Percentiles rank a stretch among this genome's conserved stretches.
These are phyloP conservation scores for Tylopilus balloui DNA, from an alignment of 768 basidiomycete species.

Conservation along the genomic window DNA sequence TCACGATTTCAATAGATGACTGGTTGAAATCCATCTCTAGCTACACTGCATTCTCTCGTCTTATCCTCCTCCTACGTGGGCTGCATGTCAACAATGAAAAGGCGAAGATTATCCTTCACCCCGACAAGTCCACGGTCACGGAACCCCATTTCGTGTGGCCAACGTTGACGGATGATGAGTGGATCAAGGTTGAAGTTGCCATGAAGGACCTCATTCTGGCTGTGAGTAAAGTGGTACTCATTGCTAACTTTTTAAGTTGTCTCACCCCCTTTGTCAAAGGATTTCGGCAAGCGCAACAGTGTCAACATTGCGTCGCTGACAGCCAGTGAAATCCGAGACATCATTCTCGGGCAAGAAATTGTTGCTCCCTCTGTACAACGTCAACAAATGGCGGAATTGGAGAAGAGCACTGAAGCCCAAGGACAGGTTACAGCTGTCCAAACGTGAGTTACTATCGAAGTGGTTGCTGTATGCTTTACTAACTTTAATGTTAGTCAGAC, in stretches of 20 bases:
- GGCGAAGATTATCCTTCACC: conserved; percentile 96
- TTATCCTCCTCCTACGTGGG: conserved; percentile 94
- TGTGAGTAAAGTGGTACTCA: conserved; percentile 36
- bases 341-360: conserved; percentile 98
- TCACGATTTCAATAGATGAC: conserved; percentile 56
- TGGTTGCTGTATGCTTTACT: background rate
- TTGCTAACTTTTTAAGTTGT: background rate
- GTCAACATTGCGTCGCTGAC: conserved; percentile 98
- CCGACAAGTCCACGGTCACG: conserved; percentile 95
- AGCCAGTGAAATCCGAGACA: conserved; percentile 93
- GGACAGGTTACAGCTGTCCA: conserved; percentile 94
- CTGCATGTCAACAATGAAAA: conserved; percentile 99
- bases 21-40: conserved; percentile 99
- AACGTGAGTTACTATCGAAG: conserved; percentile 46
- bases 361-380: conserved; percentile 92
- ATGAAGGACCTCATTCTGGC: conserved; percentile 96
- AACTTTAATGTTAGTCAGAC: conserved; percentile 57
- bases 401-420: conserved; percentile 93
- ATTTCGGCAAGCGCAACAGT: conserved; percentile 98
- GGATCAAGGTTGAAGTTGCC: conserved; percentile 99
- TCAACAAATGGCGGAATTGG: conserved; percentile 98
- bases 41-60: conserved; percentile 97
- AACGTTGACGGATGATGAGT: conserved; percentile 86
- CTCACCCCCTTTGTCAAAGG: conserved; percentile 41
- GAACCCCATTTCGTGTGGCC: conserved; percentile 99